Conservation (phyloP, 805 yeast species). For the Cyberlindnera mississippiensis region DNA sequence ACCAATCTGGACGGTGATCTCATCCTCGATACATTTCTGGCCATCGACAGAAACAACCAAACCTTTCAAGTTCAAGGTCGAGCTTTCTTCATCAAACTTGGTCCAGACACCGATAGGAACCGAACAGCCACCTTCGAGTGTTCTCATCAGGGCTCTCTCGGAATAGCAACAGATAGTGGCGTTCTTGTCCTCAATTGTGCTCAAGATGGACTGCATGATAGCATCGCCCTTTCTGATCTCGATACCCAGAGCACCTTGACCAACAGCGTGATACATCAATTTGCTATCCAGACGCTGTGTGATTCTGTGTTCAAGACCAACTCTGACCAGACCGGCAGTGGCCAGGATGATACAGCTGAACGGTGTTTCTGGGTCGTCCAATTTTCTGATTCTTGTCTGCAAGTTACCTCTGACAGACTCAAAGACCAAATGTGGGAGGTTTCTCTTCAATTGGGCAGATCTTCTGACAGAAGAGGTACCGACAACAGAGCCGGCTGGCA, state of each 20-base stretch:
- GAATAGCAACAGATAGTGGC: conserved; percentile 78
- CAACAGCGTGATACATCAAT: conserved; percentile 92
- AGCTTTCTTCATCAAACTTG: conserved; percentile 42
- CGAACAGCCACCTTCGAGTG: conserved; percentile 95
- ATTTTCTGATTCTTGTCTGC: conserved; percentile 74
- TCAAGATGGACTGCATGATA: conserved; percentile 53
- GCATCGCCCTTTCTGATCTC: conserved; percentile 77
- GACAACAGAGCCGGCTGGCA: conserved; percentile 82
- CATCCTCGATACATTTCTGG: conserved; percentile 56
- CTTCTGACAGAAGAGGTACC: conserved; percentile 95
- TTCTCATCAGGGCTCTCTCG: conserved; percentile 82
- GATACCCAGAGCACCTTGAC: conserved; percentile 97
- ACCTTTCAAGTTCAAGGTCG: conserved; percentile 53
- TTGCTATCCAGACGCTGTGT: conserved; percentile 66
- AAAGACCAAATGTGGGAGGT: conserved; percentile 71
- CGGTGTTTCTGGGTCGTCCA: conserved; percentile 65
- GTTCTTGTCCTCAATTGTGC: conserved; percentile 58
- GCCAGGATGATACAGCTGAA: conserved; percentile 81
- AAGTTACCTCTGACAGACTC: conserved; percentile 84
- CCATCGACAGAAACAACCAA: conserved; percentile 88
- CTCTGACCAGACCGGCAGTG: conserved; percentile 82
- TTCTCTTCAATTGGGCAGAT: conserved; percentile 81
- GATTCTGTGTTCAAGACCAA: conserved; percentile 71
- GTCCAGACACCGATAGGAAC: conserved; percentile 93
- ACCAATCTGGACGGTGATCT: conserved; percentile 28